These are phyloP conservation scores for Lipomyces yamadae DNA, from an alignment of 805 yeast species.

Conservation along the genomic window DNA sequence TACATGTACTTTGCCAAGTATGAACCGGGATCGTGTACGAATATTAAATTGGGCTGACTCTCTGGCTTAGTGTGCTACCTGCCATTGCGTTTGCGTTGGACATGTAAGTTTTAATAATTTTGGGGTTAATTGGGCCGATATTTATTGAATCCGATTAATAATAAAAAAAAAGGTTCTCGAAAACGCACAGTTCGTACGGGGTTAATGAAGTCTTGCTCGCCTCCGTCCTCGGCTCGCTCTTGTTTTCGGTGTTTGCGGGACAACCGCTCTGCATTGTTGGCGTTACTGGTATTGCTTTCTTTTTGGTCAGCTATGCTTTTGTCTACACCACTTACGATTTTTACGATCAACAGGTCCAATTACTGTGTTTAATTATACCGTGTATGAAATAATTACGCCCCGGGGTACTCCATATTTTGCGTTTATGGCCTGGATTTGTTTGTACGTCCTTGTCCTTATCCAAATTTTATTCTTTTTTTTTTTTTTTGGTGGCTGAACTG, in stretches of 20 bases:
- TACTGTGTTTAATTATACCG: constrained; percentile 88
- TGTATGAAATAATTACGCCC: constrained; percentile 69
- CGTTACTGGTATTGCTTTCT: constrained; percentile 58
- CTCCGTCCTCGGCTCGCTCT: constrained; percentile 85
- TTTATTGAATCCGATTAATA: too few relatives aligned
- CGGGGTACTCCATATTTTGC: constrained; percentile 66
- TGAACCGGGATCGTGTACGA: background rate
- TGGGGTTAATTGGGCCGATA: background rate
- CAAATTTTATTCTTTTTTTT: too few relatives aligned
- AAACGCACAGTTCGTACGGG: constrained; percentile 85
- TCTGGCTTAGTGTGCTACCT: constrained; percentile 12
- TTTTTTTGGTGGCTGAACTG: background rate
- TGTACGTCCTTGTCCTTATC: constrained; percentile 41
- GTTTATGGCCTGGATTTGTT: constrained; percentile 93
- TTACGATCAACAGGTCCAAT: constrained; percentile 67
- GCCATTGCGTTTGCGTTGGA: constrained; percentile 28
- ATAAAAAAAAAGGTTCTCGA: constrained; percentile 73
- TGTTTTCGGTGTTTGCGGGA: constrained; percentile 84
- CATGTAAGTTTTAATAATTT: constrained; percentile 14
- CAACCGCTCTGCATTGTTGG: constrained; percentile 96
- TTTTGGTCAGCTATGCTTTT: background rate
- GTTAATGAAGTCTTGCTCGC: constrained; percentile 86
- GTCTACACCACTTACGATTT: background rate
- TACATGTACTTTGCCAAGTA: constrained; percentile 84
- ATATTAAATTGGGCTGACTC: background rate